A percentile compares a stretch with the other conserved stretches of the same genome.
These are phyloP conservation scores for Trichoderma hamatum DNA, from an alignment of 2,329 filamentous ascomycete genomes.

Conservation along the genomic window DNA sequence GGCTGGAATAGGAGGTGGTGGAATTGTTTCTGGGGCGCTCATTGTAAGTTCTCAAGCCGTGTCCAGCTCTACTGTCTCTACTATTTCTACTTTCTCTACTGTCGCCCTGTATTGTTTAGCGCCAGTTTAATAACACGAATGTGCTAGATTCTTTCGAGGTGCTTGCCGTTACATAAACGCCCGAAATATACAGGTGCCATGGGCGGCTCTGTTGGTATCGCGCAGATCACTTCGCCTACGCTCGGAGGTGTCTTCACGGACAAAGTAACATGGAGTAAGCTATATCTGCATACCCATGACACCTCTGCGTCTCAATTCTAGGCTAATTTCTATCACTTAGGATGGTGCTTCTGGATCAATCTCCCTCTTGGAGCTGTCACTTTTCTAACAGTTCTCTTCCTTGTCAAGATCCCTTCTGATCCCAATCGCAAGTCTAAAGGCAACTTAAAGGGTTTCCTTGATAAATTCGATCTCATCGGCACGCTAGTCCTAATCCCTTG, in stretches of 20 bases:
- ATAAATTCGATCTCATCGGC: neutral
- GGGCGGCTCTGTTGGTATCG: neutral
- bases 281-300: slow-evolving; percentile 24
- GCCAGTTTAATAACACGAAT: no score
- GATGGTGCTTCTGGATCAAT: slow-evolving; percentile 12
- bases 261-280: slow-evolving; percentile 6
- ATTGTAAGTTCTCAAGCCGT: no score
- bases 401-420: neutral
- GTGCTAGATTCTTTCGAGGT: slow-evolving; percentile 26
- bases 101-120: no score
- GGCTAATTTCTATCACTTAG: neutral
- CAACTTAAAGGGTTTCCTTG: neutral
- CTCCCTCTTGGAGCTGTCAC: neutral
- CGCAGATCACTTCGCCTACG: neutral
- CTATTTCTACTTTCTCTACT: no score
- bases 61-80: no score
- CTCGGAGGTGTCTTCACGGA: slow-evolving; percentile 2
- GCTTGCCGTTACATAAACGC: neutral
- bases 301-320: neutral
- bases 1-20: slow-evolving; percentile 51
- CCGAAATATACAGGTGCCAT: slow-evolving; percentile 1
- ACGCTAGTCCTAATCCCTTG: slow-evolving; percentile 30
- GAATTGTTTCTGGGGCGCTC: slow-evolving; percentile 36
- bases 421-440: neutral
- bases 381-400: neutral